phyloP scores from a whole-genome alignment of 2,329 filamentous ascomycete species.

The Endoconidiophora laricicola region DNA sequence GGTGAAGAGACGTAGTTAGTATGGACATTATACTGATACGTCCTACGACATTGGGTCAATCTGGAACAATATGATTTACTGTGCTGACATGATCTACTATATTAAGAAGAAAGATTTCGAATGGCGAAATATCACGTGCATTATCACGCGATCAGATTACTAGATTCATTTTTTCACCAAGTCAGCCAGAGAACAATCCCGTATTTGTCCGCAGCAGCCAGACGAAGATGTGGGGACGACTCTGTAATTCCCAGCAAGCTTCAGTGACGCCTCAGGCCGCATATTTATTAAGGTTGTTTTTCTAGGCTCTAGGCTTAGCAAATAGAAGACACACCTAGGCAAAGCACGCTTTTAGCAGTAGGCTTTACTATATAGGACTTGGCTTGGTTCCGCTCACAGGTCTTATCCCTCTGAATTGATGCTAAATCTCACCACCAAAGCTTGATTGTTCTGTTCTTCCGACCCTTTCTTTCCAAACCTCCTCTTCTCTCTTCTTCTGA shows the following conservation, averaged over 20 bases:
- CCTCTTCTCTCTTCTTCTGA: neutral
- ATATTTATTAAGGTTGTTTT: no score
- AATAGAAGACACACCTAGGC: neutral
- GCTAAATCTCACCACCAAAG: no score
- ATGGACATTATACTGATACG: no score
- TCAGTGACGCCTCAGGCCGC: constrained; percentile 6
- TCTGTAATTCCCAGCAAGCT: neutral
- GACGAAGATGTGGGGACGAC: constrained; percentile 1
- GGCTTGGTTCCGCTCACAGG: neutral
- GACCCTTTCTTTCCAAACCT: no score
- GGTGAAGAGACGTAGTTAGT: no score
- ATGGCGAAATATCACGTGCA: neutral
- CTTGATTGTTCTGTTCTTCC: constrained; percentile 1
- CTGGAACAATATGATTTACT: no score
- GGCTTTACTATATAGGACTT: neutral
- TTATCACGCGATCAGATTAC: neutral
- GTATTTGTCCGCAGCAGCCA: constrained; percentile 9
- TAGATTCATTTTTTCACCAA: neutral
- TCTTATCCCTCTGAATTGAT: neutral
- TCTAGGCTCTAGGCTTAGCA: neutral
- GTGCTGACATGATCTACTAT: no score
- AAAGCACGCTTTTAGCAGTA: neutral
- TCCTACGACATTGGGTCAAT: no score
- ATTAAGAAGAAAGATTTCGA: neutral
- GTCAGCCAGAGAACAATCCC: constrained; percentile 3